Evolutionary conservation across 2,329 filamentous ascomycete genomes (phyloP), one percentile per base, ranked within the genome.

Genomic region (Aspergillus pseudoterreus): DNA sequence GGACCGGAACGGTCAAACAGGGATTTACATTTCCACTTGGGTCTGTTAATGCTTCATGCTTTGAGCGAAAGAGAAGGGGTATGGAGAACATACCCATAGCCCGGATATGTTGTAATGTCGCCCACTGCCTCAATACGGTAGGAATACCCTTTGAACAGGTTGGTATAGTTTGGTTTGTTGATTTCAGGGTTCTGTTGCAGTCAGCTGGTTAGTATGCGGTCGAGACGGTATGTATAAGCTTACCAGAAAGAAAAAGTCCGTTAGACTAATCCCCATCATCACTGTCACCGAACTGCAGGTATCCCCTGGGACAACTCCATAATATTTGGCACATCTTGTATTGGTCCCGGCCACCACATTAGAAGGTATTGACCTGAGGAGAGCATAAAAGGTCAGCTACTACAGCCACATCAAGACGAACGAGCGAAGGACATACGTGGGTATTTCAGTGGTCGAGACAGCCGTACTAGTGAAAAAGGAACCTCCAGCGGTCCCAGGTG

Each of bases 81-180:
- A 33, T 14, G 33, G 14, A 27, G 22, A n/a, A 36, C n/a, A 21
- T 11, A 38, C 19, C 24, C 32, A 39, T 45, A 46, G 14, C 42
- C 48, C 15, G 51, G 21, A 38, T 56, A 56, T n/a, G 46, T 51
- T 5, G 14, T 21, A 24, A 53, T 56, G 19, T 51, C 47, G 12
- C 51, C 54, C 22, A 56, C 43, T 10, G 54, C 43, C 43, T 53
- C 11, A 15, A 56, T 39, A 24, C 54, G 54, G 48, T 56, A 54
- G 24, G 27, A 46, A 2, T 22, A 41, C 5, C 33, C 44, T n/a
- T 15, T 22, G 6, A 30, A 30, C 9, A 56, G 44, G 27, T 56
- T 54, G 39, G 33, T 54, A 21, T 47, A 54, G 24, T 49, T 47
- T 11, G 15, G 5, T 0, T 43, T 43, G n/a, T 56, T 45, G 47